Percentiles rank a stretch among this genome's conserved stretches.
These are phyloP conservation scores for Magnaporthiopsis rhizophila DNA, from an alignment of 2,329 filamentous ascomycete species.

Conservation along the genomic window DNA sequence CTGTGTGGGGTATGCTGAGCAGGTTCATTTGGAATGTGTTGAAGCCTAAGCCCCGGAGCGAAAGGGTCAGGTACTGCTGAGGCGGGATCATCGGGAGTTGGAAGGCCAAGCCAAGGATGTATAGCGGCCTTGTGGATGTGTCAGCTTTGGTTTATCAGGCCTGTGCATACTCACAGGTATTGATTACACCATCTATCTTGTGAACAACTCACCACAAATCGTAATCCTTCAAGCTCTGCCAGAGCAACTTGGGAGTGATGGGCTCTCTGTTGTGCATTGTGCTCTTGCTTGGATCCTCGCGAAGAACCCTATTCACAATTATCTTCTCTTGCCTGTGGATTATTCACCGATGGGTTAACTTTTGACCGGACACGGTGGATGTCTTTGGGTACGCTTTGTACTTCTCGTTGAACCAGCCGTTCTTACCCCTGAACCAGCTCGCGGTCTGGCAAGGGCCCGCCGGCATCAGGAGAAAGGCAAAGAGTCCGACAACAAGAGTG, in stretches of 20 bases:
- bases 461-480: conserved; percentile 48
- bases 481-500: conserved; percentile 39
- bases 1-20: conserved; percentile 48
- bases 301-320: conserved; percentile 48
- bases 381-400: conserved; percentile 6
- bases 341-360: background rate
- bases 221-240: conserved; percentile 37
- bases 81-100: conserved; percentile 44
- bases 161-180: no score
- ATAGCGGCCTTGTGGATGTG: conserved; percentile 32
- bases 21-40: conserved; percentile 55
- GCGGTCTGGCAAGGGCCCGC: conserved; percentile 41
- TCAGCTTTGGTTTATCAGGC: background rate
- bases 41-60: conserved; percentile 49
- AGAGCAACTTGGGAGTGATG: conserved; percentile 41
- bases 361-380: background rate
- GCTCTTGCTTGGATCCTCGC: conserved; percentile 53
- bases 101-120: conserved; percentile 43
- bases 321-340: conserved; percentile 44
- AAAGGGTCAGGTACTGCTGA: conserved; percentile 49
- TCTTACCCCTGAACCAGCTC: conserved; percentile 43
- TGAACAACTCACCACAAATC: conserved; percentile 14
- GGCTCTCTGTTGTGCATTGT: conserved; percentile 54
- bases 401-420: conserved; percentile 52
- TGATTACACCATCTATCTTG: no score